phyloP scores from a whole-genome alignment of 352 stramenopile genomes.

The Phytophthora cryptogea region DNA sequence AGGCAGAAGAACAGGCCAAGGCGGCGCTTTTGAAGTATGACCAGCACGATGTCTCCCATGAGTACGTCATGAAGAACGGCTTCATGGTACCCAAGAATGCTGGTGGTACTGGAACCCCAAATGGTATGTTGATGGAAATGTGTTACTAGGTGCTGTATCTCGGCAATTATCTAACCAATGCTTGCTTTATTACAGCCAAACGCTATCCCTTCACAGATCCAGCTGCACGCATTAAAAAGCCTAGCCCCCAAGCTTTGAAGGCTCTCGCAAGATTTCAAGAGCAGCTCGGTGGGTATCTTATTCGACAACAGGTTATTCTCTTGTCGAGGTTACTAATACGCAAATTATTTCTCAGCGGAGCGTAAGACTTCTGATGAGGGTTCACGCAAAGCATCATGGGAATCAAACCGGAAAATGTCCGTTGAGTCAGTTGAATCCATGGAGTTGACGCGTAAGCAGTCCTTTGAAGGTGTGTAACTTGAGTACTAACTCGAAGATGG shows the following conservation, averaged over 20 bases:
- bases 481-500: neutral
- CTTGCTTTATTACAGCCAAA: slow-evolving; percentile 32
- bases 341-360: slow-evolving; percentile 9
- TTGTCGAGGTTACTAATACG: slow-evolving; percentile 1
- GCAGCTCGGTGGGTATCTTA: slow-evolving; percentile 45
- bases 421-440: slow-evolving; percentile 49
- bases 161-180: neutral
- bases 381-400: slow-evolving; percentile 40
- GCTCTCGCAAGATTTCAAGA: slow-evolving; percentile 62
- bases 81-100: slow-evolving; percentile 49
- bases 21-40: slow-evolving; percentile 55
- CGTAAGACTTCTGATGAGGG: slow-evolving; percentile 42
- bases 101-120: slow-evolving; percentile 7
- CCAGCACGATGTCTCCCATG: slow-evolving; percentile 55
- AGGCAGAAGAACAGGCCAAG: slow-evolving; percentile 66
- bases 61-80: slow-evolving; percentile 71
- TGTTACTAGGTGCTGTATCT: neutral
- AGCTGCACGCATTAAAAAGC: slow-evolving; percentile 40
- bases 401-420: slow-evolving; percentile 37
- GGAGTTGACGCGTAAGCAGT: slow-evolving; percentile 38
- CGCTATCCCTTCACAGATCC: slow-evolving; percentile 72
- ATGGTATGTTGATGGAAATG: slow-evolving; percentile 15
- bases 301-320: neutral
- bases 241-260: slow-evolving; percentile 48
- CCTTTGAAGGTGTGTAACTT: slow-evolving; percentile 34